phyloP scores from a whole-genome alignment of 1,139 yeast species.

The Blastobotrys ciferrii region DNA sequence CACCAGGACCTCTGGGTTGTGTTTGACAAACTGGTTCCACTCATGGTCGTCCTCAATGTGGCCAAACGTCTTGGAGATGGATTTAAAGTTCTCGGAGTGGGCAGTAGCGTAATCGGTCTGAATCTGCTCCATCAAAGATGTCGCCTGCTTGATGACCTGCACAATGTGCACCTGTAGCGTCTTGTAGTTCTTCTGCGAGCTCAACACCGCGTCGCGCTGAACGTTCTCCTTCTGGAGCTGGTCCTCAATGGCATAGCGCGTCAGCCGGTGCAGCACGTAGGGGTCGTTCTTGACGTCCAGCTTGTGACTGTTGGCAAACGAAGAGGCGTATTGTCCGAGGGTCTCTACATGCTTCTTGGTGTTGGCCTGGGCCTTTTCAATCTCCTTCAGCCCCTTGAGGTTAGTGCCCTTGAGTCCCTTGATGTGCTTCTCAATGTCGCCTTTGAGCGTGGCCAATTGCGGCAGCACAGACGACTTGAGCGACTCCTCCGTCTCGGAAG shows the following conservation, averaged over 20 bases:
- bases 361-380: slow-evolving; percentile 37
- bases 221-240: slow-evolving; percentile 47
- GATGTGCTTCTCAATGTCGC: slow-evolving; percentile 42
- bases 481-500: slow-evolving; percentile 34
- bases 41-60: slow-evolving; percentile 42
- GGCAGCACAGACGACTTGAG: slow-evolving; percentile 37
- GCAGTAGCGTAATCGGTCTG: slow-evolving; percentile 34
- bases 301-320: slow-evolving; percentile 26
- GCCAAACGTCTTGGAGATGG: slow-evolving; percentile 36
- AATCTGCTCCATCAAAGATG: slow-evolving; percentile 34
- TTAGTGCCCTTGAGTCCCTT: slow-evolving; percentile 40
- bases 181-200: slow-evolving; percentile 43
- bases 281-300: slow-evolving; percentile 47
- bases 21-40: slow-evolving; percentile 44
- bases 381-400: slow-evolving; percentile 39
- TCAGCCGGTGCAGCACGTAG: slow-evolving; percentile 42
- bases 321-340: slow-evolving; percentile 36
- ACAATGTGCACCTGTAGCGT: slow-evolving; percentile 45
- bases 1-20: slow-evolving; percentile 36
- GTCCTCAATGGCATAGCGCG: slow-evolving; percentile 39
- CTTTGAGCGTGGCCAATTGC: slow-evolving; percentile 35
- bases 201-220: slow-evolving; percentile 43
- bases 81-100: slow-evolving; percentile 32
- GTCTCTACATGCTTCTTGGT: slow-evolving; percentile 40
- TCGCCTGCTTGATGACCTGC: slow-evolving; percentile 43